These are phyloP conservation scores for Rhodotorula diobovata DNA, from an alignment of 768 basidiomycete genomes.

Conservation along the genomic window DNA sequence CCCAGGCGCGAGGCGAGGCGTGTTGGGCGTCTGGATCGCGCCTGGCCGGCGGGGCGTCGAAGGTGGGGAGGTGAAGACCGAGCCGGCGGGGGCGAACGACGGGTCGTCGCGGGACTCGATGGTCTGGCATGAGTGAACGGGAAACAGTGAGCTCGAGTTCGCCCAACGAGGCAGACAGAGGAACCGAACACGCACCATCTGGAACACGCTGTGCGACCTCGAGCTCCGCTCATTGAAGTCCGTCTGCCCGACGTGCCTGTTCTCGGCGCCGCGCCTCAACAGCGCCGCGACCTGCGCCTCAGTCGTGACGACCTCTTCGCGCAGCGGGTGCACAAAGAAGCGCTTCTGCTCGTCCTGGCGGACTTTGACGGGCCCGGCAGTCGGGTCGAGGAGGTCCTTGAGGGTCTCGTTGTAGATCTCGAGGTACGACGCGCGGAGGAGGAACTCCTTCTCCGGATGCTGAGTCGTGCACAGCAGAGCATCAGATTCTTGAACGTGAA, in stretches of 20 bases:
- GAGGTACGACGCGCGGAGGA: slow-evolving; percentile 86
- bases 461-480: slow-evolving; percentile 10
- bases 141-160: background rate
- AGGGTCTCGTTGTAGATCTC: slow-evolving; percentile 60
- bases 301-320: slow-evolving; percentile 91
- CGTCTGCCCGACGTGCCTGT: slow-evolving; percentile 83
- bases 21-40: slow-evolving; percentile 13
- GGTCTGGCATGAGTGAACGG: slow-evolving; percentile 23
- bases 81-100: background rate
- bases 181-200: slow-evolving; percentile 57
- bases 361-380: slow-evolving; percentile 36
- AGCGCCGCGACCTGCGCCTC: slow-evolving; percentile 81
- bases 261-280: slow-evolving; percentile 75
- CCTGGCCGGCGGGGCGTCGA: background rate
- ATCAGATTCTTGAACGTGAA: background rate
- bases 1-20: slow-evolving; percentile 21
- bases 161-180: too few species aligned
- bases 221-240: slow-evolving; percentile 97
- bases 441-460: slow-evolving; percentile 78
- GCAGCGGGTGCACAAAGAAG: slow-evolving; percentile 62
- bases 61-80: background rate
- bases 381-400: slow-evolving; percentile 67
- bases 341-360: slow-evolving; percentile 42
- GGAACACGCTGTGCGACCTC: slow-evolving; percentile 87
- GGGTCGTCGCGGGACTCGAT: slow-evolving; percentile 41